Evolutionary conservation across 31 red algal species (phyloP).

Genomic region (Odonthalia washingtoniensis): DNA sequence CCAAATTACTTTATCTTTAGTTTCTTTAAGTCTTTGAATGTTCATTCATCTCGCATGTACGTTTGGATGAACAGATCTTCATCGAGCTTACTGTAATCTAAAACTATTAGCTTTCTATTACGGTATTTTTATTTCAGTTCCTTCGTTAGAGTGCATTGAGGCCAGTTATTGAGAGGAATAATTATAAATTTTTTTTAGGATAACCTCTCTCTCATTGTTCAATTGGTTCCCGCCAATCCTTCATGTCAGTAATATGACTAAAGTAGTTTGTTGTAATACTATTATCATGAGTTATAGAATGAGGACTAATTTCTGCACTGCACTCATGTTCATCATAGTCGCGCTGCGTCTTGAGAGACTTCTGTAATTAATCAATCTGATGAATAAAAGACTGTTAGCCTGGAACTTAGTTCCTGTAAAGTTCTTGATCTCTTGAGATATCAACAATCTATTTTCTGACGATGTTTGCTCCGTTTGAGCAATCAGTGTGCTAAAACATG

Average conservation of each 20-base stretch:
- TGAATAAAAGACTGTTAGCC: too few relatives aligned
- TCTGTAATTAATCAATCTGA: neutral
- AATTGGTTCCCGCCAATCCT: neutral
- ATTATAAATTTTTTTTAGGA: neutral
- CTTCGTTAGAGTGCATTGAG: neutral
- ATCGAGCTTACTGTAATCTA: neutral
- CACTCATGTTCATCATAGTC: too few relatives aligned
- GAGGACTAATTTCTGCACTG: too few relatives aligned
- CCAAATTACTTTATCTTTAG: too few relatives aligned
- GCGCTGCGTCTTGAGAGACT: neutral
- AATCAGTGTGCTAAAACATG: neutral
- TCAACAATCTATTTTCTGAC: neutral
- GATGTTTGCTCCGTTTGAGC: neutral
- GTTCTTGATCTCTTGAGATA: neutral
- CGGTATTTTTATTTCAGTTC: neutral
- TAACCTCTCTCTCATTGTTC: neutral
- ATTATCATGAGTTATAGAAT: too few relatives aligned
- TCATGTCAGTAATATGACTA: neutral
- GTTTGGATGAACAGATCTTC: neutral
- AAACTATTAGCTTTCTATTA: slow-evolving; percentile 1
- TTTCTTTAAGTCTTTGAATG: neutral
- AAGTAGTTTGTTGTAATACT: too few relatives aligned
- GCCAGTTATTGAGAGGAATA: neutral
- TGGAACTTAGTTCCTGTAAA: neutral
- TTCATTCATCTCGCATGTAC: neutral